These are phyloP conservation scores for Nakazawaea siamensis DNA, from an alignment of 805 yeast genomes.

Conservation along the genomic window DNA sequence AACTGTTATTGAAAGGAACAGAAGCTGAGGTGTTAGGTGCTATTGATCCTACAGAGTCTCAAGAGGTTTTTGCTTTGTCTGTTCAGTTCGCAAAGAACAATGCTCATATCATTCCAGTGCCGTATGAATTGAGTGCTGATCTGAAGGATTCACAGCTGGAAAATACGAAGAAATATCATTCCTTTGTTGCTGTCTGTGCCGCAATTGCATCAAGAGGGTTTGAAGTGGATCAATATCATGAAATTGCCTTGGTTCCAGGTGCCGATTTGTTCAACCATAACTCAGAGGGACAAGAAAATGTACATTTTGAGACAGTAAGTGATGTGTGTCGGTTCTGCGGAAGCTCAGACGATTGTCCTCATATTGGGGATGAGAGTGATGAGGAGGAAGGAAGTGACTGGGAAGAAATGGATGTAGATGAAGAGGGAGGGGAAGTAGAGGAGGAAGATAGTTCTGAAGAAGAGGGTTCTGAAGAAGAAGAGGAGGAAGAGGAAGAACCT, in stretches of 20 bases:
- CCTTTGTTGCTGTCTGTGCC: conserved; percentile 50
- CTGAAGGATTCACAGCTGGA: conserved; percentile 18
- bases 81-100: conserved; percentile 30
- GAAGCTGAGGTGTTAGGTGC: conserved; percentile 56
- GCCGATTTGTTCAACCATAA: conserved; percentile 85
- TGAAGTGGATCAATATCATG: conserved; percentile 68
- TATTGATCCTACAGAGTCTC: conserved; percentile 37
- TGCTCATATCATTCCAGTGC: conserved; percentile 23
- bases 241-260: conserved; percentile 76
- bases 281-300: conserved; percentile 44
- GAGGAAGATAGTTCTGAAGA: conserved; percentile 19
- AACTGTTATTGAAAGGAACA: conserved; percentile 45
- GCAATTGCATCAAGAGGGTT: conserved; percentile 75
- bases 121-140: conserved; percentile 24
- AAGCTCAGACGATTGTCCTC: conserved; percentile 22
- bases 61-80: conserved; percentile 29
- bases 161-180: conserved; percentile 22
- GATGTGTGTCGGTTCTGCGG: conserved; percentile 29
- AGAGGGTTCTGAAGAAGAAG: conserved; percentile 13
- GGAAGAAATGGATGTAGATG: conserved; percentile 16
- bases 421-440: conserved; percentile 16
- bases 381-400: conserved; percentile 17
- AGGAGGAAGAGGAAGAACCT: conserved; percentile 12
- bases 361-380: conserved; percentile 20
- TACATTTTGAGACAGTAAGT: conserved; percentile 51